Base-by-base conservation (phyloP, 2,329 filamentous ascomycete genomes). In the Nemania abortiva region DNA sequence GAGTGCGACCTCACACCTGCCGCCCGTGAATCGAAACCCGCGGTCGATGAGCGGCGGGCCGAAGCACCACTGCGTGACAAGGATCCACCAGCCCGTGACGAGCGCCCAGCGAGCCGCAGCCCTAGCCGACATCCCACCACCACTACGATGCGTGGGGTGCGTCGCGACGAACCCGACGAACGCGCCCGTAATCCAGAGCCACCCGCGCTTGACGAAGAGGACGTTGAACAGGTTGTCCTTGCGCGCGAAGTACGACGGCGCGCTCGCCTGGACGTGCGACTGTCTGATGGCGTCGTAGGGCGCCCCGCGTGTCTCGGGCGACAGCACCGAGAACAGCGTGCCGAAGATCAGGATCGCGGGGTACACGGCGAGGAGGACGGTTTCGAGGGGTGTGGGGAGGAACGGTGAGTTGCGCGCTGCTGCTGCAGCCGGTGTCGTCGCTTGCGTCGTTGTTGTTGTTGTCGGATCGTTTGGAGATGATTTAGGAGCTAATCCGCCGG, bases 11-110 rank as follows among this genome's bases (percentile, higher is more conserved):
- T 93, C 90, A 79, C 96, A 99, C 76, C 88, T 88, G 0, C 96
- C 96, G 2, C 96, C 96, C 0, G 94, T 97, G 80, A 93, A 88
- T n/a, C 89, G 85, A 79, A 98, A 99, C 3, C 92, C 89, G 65
- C 95, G 91, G 79, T 99, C 96, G 75, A 98, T 95, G 57, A 99
- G 84, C 22, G 94, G 87, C 1, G 96, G 90, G 0, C 96, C 96
- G 76, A 99, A 98, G 80, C 90, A 98, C 96, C 96, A 98, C 84
- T 98, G 96, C 72, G 96, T 99, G 20, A 96, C 90, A 47, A 94
- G 82, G 50, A 94, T 85, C 96, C 96, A 99, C 81, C 90, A 91
- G 1, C 82, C 76, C 9, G 96, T 98, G 0, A 94, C 88, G 9
- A 91, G 82, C 0, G 73, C 83, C 85, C 94, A 99, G 56, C 96